phyloP scores from a whole-genome alignment of 768 basidiomycete genomes.

The Phlegmacium glaucopus region DNA sequence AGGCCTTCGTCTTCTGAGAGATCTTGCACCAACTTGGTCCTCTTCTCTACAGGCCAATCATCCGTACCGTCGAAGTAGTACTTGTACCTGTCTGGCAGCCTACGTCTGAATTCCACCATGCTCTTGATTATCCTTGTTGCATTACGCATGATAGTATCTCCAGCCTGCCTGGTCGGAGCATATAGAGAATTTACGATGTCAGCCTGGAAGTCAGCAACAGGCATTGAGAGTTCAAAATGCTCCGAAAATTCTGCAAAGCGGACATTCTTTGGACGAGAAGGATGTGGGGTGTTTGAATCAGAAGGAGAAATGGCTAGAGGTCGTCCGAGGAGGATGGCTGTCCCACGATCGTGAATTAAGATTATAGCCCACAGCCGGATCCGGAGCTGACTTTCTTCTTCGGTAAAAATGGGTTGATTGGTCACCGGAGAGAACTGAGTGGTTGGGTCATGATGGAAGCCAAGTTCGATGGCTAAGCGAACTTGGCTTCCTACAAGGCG shows the following conservation, averaged over 20 bases:
- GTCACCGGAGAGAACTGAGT: slow-evolving; percentile 46
- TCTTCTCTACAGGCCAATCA: slow-evolving; percentile 69
- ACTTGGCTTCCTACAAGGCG: slow-evolving; percentile 84
- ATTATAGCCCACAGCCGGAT: slow-evolving; percentile 85
- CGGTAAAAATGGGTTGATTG: slow-evolving; percentile 52
- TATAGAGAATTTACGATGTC: slow-evolving; percentile 88
- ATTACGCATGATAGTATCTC: slow-evolving; percentile 69
- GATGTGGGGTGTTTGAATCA: slow-evolving; percentile 80
- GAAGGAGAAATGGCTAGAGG: slow-evolving; percentile 79
- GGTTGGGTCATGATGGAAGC: slow-evolving; percentile 82
- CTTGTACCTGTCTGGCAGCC: slow-evolving; percentile 69
- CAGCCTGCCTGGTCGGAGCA: slow-evolving; percentile 65
- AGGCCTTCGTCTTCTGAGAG: slow-evolving; percentile 81
- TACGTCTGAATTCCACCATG: slow-evolving; percentile 65
- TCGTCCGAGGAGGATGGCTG: slow-evolving; percentile 82
- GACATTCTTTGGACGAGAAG: slow-evolving; percentile 44
- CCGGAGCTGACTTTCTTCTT: slow-evolving; percentile 74
- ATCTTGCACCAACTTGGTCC: slow-evolving; percentile 61
- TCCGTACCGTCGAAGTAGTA: slow-evolving; percentile 75
- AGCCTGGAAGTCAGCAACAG: slow-evolving; percentile 80
- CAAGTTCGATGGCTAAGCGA: slow-evolving; percentile 77
- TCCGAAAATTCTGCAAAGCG: slow-evolving; percentile 59
- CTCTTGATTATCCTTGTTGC: slow-evolving; percentile 78
- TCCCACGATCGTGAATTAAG: slow-evolving; percentile 83
- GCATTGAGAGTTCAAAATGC: slow-evolving; percentile 74